Conservation (phyloP, 805 yeast species). For the Pichia thaimueangensis region DNA sequence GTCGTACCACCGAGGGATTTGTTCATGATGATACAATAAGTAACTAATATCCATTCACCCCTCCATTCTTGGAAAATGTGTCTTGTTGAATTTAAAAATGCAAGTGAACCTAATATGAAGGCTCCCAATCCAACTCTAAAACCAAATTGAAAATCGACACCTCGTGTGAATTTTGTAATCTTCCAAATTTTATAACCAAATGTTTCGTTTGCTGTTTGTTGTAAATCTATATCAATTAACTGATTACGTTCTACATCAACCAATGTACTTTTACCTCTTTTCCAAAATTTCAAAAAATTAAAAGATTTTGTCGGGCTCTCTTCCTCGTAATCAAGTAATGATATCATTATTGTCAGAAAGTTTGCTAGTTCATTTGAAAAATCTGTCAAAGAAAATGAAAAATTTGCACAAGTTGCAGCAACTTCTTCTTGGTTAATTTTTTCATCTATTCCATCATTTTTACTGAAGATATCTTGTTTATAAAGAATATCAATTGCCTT, state of each 20-base stretch:
- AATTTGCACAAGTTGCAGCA: conserved; percentile 80
- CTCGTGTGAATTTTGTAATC: conserved; percentile 43
- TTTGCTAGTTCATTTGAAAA: conserved; percentile 51
- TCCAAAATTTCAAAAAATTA: conserved; percentile 53
- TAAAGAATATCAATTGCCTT: conserved; percentile 55
- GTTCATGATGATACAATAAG: conserved; percentile 78
- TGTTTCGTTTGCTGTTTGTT: conserved; percentile 13
- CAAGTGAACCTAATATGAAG: conserved; percentile 55
- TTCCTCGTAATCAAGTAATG: conserved; percentile 13
- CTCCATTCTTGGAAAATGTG: conserved; percentile 56
- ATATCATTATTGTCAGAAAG: conserved; percentile 40
- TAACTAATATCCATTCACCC: conserved; percentile 81
- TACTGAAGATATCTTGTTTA: conserved; percentile 44
- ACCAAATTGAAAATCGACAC: conserved; percentile 72
- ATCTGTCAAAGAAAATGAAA: conserved; percentile 57
- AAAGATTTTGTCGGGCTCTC: conserved; percentile 31
- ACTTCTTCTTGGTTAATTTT: conserved; percentile 70
- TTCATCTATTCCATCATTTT: conserved; percentile 31
- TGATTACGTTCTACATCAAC: conserved; percentile 11
- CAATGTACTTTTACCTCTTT: conserved; percentile 8
- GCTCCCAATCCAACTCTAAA: conserved; percentile 77
- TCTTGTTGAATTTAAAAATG: conserved; percentile 54
- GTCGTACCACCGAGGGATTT: conserved; percentile 81
- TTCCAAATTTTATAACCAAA: conserved; percentile 40
- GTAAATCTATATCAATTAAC: conserved; percentile 7